Evolutionary conservation across 305 asterid species (phyloP), one percentile per base, ranked within the genome.

Genomic region (Solanum chacoense): DNA sequence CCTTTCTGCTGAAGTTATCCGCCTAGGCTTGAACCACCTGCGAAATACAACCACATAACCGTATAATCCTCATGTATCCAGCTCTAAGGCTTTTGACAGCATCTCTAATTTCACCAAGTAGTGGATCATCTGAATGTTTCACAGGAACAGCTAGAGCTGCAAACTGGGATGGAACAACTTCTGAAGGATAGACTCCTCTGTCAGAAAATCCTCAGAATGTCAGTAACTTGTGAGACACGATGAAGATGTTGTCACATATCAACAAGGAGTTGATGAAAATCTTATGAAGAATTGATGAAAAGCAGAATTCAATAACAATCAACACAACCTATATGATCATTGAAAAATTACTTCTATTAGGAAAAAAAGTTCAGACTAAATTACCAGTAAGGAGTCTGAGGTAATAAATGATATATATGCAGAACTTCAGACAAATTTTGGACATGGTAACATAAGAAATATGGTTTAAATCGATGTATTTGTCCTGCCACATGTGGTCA

Each of bases 171-270:
- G 98, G 98, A 90, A 96, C 85, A 89, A 92, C 87, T 84, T 95
- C 98, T 11, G 94, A 94, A 37, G 99, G 99, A 90, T 97, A 97
- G 84, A 96, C 88, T 34, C 99, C 99, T 12, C 99, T 97, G 95
- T 93, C 74, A 91, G 24, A 77, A 91, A 92, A 90, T 77, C 87
- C 12, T 59, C 81, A 88, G 37, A 45, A 81, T 18, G 89, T 87
- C 84, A 83, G 79, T 38, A 88, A 59, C 24, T 35, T 22, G 69
- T 5, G 79, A 45, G 34, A 55, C 31, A 69, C 32, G 4, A 16
- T 20, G 73, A 83, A 83, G 73, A 83, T 50, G 42, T 31, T 20
- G 72, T 31, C 86, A 83, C 72, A 29, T 81, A 45, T 42, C 40
- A 83, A 50, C 11, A 28, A 83, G 36, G 28, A 80, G 86, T 45